Evolutionary conservation across 306 rosid genomes (phyloP), one percentile per base, ranked within the genome.

Genomic region (Quercus parvula): DNA sequence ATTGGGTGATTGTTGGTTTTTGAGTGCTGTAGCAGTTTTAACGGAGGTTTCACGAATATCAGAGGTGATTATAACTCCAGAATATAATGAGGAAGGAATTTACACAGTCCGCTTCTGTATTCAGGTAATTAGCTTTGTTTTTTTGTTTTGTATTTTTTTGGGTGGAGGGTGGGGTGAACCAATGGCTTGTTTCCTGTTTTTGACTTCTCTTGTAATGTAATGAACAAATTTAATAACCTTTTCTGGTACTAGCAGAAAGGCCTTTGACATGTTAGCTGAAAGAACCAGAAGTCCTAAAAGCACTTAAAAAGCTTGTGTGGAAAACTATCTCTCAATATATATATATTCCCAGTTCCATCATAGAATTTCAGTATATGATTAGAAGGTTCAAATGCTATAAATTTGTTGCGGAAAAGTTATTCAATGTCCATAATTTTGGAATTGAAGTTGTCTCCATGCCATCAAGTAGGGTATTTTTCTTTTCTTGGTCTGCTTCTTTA

Each of bases 1-100:
- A 71, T 77, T 96, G 81, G 99, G 99, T 82, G 99, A 96, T 84
- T 96, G 99, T 78, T 96, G 99, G 99, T 96, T 96, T 87, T 88
- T 96, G 87, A 96, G 99, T 68, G 99, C 99, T 73, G 99, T 96
- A 77, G 99, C 99, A 76, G 99, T 96, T 83, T 81, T 96, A 81
- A 88, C 99, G 15, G 98, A 96, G 86, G 93, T 94, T 81, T 93
- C 99, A 70, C 90, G 92, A 59, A 93, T 96, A 89, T 90, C 97
- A 17, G 97, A 96, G 84, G 99, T 96, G 63, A 90, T 96, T 66
- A 96, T 96, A 84, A 96, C 99, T 78, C 98, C 96, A 56, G 93
- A 83, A 14, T 96, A 91, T 82, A 96, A 96, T n/a, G 99, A 96
- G 54, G 98, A 93, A 80, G 99, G 99, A 56, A 91, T 96, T 78